Base-by-base conservation (phyloP, 2,329 filamentous ascomycete genomes). In the Cercospora janseana region DNA sequence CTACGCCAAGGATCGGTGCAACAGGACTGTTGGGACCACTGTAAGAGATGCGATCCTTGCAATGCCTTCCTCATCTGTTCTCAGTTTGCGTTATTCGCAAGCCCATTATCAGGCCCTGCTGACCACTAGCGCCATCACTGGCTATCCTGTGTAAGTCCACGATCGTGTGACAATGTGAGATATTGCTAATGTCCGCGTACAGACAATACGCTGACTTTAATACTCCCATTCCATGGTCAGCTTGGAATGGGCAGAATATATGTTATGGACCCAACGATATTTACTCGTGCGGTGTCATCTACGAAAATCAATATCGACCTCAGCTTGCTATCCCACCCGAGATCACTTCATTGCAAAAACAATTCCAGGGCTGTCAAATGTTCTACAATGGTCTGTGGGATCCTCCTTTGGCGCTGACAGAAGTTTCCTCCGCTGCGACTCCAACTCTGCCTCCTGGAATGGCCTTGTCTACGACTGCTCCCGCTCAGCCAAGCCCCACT, bases 141-240 rank as follows among this genome's bases (percentile, higher is more conserved):
- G 63, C 18, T 66, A 61, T 34, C 62, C 63, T 2, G 56, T 64
- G 20, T 54, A 51, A n/a, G n/a, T n/a, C n/a, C n/a, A n/a, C n/a
- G n/a, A n/a, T n/a, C n/a, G n/a, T n/a, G n/a, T n/a, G n/a, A n/a
- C n/a, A n/a, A n/a, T n/a, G n/a, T n/a, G n/a, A n/a, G n/a, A n/a
- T n/a, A n/a, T n/a, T n/a, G n/a, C n/a, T n/a, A n/a, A n/a, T n/a
- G n/a, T n/a, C n/a, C n/a, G n/a, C n/a, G n/a, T n/a, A n/a, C n/a
- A n/a, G n/a, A n/a, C n/a, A n/a, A 1, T 66, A 63, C 29, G 63
- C 60, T 4, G 63, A 66, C 46, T 61, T 66, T 45, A 60, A 63
- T 13, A 53, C 51, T 1, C 63, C 63, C 2, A 52, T 66, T 6
- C 63, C 63, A 2, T 63, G 54, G 53, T 62, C 58, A 12, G 63